Evolutionary conservation across 805 yeast species (phyloP).

Genomic region (Wickerhamiella australiensis): DNA sequence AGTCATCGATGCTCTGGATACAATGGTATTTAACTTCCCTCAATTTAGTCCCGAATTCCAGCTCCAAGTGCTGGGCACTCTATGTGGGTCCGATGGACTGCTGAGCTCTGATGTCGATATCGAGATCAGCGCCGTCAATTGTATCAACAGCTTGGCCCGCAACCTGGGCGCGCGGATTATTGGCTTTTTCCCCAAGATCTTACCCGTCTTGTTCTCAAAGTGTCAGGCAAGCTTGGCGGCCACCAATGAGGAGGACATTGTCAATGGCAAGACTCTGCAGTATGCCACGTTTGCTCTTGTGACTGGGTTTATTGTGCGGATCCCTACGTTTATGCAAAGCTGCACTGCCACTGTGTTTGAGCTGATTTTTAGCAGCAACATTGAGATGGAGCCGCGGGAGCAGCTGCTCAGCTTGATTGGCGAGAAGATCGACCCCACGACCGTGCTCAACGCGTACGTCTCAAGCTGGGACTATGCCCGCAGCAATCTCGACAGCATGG

Average conservation of each 20-base stretch:
- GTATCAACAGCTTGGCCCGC: slow-evolving; percentile 56
- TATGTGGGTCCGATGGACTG: slow-evolving; percentile 45
- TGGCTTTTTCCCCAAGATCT: slow-evolving; percentile 72
- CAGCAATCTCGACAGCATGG: slow-evolving; percentile 36
- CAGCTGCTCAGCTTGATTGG: slow-evolving; percentile 43
- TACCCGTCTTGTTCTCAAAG: slow-evolving; percentile 58
- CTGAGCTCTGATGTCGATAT: slow-evolving; percentile 45
- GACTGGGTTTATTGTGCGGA: slow-evolving; percentile 62
- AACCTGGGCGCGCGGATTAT: slow-evolving; percentile 76
- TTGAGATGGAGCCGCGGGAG: slow-evolving; percentile 46
- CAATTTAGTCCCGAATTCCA: slow-evolving; percentile 33
- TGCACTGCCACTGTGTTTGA: slow-evolving; percentile 51
- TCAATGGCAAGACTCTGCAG: slow-evolving; percentile 39
- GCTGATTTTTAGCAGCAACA: slow-evolving; percentile 33
- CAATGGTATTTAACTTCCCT: slow-evolving; percentile 46
- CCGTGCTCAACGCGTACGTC: slow-evolving; percentile 49
- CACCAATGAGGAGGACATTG: slow-evolving; percentile 15
- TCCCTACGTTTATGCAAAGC: slow-evolving; percentile 74
- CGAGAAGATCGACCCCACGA: slow-evolving; percentile 53
- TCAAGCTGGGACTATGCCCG: slow-evolving; percentile 45
- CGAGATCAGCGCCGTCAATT: slow-evolving; percentile 59
- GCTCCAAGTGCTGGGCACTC: slow-evolving; percentile 39
- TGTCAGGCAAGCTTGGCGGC: slow-evolving; percentile 36
- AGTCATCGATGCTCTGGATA: slow-evolving; percentile 29
- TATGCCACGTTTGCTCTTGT: slow-evolving; percentile 59